Base-by-base conservation (phyloP, 164 flowering plant species). In the Chloranthus sessilifolius region DNA sequence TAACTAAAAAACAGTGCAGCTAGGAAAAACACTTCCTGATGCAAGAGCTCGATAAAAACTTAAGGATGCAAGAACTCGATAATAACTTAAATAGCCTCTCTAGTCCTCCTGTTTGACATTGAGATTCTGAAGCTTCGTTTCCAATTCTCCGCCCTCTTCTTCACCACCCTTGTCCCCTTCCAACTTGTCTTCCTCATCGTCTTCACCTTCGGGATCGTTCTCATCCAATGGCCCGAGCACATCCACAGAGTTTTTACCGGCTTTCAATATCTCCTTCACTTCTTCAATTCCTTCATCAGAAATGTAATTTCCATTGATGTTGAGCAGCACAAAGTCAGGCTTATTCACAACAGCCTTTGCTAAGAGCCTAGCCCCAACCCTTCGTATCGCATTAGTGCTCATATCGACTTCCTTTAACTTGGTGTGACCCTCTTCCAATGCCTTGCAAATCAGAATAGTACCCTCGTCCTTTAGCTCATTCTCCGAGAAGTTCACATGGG, bases 231-330 rank as follows among this genome's bases (percentile, higher is more conserved):
- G 60, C 20, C 85, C 97, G 54, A 90, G 95, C 57, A 59, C 58
- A 7, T 68, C 70, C n/a, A 81, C 79, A 19, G 50, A 74, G 14
- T 72, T 70, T 61, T 68, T 65, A 58, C 50, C 41, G 7, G 48
- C 62, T 42, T 58, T 50, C 15, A 86, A 82, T 36, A 79, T 76
- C 12, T 67, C 81, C 58, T 69, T 79, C 56, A 90, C 62, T 62
- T 86, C 97, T 53, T 84, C 95, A 39, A 84, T 70, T 44, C 88
- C 94, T 65, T 87, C 95, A 44, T 90, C 94, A 38, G 97, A 79
- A 20, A 90, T 77, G 67, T 43, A 80, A 64, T 90, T 90, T 3
- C 81, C 87, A 66, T 87, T 52, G 9, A 90, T 66, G 63, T 79
- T 82, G 43, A 90, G 69, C 57, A 75, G 46, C 43, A 60, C 70